Evolutionary conservation across 2,329 filamentous ascomycete species (phyloP).

Genomic region (Apiospora koreana): DNA sequence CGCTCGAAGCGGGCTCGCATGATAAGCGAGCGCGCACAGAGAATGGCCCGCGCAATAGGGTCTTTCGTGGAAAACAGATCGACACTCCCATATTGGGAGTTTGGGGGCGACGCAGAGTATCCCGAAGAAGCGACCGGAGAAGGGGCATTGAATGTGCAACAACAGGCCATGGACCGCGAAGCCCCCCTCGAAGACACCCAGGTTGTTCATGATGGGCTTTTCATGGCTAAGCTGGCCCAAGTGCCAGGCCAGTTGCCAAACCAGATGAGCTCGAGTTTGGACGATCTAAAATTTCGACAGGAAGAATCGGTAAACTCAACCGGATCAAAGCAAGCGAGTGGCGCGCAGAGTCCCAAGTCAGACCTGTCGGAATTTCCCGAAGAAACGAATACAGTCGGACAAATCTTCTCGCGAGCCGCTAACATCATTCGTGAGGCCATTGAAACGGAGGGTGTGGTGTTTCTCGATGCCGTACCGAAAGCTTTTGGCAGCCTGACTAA

Average conservation of each 20-base stretch:
- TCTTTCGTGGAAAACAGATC: constrained; percentile 21
- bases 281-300: background rate
- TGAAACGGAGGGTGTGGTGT: constrained; percentile 40
- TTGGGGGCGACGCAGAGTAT: constrained; percentile 11
- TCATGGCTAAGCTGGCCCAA: background rate
- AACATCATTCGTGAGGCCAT: constrained; percentile 44
- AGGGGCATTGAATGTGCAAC: background rate
- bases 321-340: background rate
- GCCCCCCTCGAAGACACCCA: background rate
- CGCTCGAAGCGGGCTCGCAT: constrained; percentile 10
- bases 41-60: constrained; percentile 22
- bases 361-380: background rate
- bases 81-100: constrained; percentile 20
- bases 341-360: background rate
- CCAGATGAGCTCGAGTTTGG: background rate
- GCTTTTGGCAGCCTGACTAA: constrained; percentile 16
- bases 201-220: background rate
- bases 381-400: constrained; percentile 7
- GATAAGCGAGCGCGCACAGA: constrained; percentile 17
- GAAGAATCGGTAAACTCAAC: background rate
- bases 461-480: constrained; percentile 30
- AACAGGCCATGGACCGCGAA: background rate
- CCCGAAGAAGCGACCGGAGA: background rate
- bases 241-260: background rate
- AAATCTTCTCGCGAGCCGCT: constrained; percentile 42